A percentile compares a stretch with the other conserved stretches of the same genome.
Evolutionary conservation across 768 basidiomycete species (phyloP).

Genomic region (Leccinum incarnatum): DNA sequence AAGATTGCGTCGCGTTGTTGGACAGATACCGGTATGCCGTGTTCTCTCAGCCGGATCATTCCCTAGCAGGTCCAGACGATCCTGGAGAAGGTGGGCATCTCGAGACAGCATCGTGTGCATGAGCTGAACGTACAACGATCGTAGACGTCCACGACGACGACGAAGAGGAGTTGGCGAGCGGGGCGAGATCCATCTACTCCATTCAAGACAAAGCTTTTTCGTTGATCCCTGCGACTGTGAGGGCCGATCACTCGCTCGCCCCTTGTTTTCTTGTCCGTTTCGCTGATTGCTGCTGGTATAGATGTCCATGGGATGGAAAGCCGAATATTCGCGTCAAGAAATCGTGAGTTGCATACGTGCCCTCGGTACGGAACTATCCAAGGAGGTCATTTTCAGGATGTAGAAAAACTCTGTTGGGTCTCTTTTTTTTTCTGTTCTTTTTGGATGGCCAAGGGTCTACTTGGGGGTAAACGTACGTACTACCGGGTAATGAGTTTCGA

Average conservation of each 20-base stretch:
- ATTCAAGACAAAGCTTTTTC: constrained; percentile 20
- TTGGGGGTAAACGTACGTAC: not conserved
- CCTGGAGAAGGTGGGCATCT: constrained; percentile 24
- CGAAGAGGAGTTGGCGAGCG: constrained; percentile 21
- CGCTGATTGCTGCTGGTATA: constrained; percentile 8
- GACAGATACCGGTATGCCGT: constrained; percentile 66
- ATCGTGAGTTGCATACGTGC: constrained; percentile 43
- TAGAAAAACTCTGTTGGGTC: constrained; percentile 3
- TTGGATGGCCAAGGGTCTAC: not conserved
- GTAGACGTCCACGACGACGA: constrained; percentile 12
- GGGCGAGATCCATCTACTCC: constrained; percentile 24
- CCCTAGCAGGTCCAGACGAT: constrained; percentile 35
- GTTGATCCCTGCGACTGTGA: constrained; percentile 27
- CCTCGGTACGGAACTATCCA: constrained; percentile 43
- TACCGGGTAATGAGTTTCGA: not conserved
- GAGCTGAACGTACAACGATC: constrained; percentile 10
- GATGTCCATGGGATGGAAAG: constrained; percentile 30
- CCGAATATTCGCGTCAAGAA: constrained; percentile 30
- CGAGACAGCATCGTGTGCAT: not conserved
- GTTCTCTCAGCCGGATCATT: constrained; percentile 65
- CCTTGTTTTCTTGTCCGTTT: not conserved
- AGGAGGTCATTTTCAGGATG: constrained; percentile 38
- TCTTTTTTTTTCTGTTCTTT: not conserved
- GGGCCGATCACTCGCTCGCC: not conserved
- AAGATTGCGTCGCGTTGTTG: constrained; percentile 54